phyloP scores from a whole-genome alignment of 1,284 basidiomycete species.

The Pterula multifida region DNA sequence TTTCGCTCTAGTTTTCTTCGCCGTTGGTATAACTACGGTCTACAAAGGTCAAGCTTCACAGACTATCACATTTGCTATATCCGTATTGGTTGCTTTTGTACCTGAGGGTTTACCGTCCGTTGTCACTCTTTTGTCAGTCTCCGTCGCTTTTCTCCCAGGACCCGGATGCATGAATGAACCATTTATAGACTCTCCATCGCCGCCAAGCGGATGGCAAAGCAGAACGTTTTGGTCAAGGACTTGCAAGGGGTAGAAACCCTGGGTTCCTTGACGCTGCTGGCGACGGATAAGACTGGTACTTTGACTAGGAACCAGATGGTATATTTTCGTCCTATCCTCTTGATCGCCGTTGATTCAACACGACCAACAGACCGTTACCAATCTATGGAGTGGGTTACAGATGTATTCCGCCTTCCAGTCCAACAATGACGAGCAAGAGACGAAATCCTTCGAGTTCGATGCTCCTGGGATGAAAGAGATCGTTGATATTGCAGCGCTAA shows the following conservation, averaged over 20 bases:
- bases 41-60: slow-evolving; percentile 49
- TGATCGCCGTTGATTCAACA: not conserved
- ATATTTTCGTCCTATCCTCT: slow-evolving; percentile 8
- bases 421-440: slow-evolving; percentile 50
- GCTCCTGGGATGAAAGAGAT: slow-evolving; percentile 50
- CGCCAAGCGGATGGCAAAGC: slow-evolving; percentile 60
- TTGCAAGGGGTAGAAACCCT: slow-evolving; percentile 64
- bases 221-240: slow-evolving; percentile 62
- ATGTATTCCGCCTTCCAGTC: slow-evolving; percentile 60
- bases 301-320: slow-evolving; percentile 67
- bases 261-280: slow-evolving; percentile 50
- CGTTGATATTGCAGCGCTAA: slow-evolving; percentile 49
- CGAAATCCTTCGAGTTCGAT: slow-evolving; percentile 33
- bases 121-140: slow-evolving; percentile 39
- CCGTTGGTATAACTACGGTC: slow-evolving; percentile 50
- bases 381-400: slow-evolving; percentile 45
- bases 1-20: slow-evolving; percentile 54
- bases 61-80: slow-evolving; percentile 59
- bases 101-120: slow-evolving; percentile 61
- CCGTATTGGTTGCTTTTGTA: slow-evolving; percentile 62
- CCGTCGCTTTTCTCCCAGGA: slow-evolving; percentile 11
- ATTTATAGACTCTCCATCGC: slow-evolving; percentile 40
- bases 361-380: slow-evolving; percentile 31
- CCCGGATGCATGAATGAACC: slow-evolving; percentile 10
- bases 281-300: slow-evolving; percentile 70